Base-by-base conservation (phyloP, 441 rosid species). In the Erodium texanum region DNA sequence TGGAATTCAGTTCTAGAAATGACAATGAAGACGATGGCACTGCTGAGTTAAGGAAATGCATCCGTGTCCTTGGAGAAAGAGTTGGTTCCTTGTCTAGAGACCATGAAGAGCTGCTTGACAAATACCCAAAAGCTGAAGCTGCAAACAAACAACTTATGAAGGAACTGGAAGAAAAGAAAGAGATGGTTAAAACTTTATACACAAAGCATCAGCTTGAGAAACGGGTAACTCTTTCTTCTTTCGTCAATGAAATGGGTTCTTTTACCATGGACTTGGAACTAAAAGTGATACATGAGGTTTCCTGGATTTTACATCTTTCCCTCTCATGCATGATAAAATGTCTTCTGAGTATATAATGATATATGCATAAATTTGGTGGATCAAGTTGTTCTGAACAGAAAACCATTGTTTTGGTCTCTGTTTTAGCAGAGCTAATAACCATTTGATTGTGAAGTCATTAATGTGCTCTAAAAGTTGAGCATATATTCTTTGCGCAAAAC, bases 161-260 rank as follows among this genome's bases (percentile, higher is more conserved):
- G 82, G 96, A 92, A 38, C 62, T 92, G 73, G 90, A 87, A 70
- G 96, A 84, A 67, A 92, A 90, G 84, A 82, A 84, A 71, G 92
- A 90, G 76, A 82, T 84, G 69, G 83, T 84, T 67, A 83, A 86
- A 77, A 85, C 88, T 19, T 65, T 90, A 70, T 90, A 83, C 72
- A 75, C 87, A 24, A 95, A 95, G 81, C 97, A 85, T 80, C 98
- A 90, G 79, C 89, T 81, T 66, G 98, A 89, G 83, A 90, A 95
- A 83, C 99, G 92, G 99, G 99, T 94, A 89, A 69, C 19, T 66
- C 69, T 32, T 61, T 24, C 3, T 32, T 32, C 5, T 32, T 1
- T 32, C 6, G 36, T 32, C 36, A 32, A 32, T 22, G 12, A 1
- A 48, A 48, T 48, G 14, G 14, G 4, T 59, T 23, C 8, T 58